Evolutionary conservation across 2,329 filamentous ascomycete species (phyloP), one percentile per base, ranked within the genome.

Genomic region (Lecanicillium sp.): DNA sequence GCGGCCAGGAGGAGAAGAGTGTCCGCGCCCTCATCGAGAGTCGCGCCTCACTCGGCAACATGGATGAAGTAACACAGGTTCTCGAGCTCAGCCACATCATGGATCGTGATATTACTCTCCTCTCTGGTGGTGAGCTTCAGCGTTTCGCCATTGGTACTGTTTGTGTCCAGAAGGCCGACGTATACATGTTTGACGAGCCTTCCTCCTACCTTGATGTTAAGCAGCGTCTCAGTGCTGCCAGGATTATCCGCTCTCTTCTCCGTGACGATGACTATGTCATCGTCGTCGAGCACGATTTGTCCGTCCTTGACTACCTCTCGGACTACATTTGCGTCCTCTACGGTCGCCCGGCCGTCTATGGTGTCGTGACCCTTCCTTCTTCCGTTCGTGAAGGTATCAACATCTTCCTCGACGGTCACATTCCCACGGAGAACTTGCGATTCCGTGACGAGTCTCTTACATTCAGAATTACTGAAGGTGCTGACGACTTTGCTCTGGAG

Each of bases 181-280:
- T 94, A 9, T 98, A 98, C 74, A 96, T 98, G 92, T 98, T 98
- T 56, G 92, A 98, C 64, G 92, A 98, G 70, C 94, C 94, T 14
- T 96, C 90, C 29, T 98, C 92, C 28, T 98, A 95, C 65, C 78
- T 98, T 42, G 94, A 98, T 83, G 92, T 98, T 59, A 96, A 96
- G 76, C 92, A 98, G 68, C 85, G 92, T 81, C 71, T 98, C 50
- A 85, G 83, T 51, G 92, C 94, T 46, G 90, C 87, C 52, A 79
- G 83, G 52, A 85, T 94, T 51, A 96, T 98, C 54, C 88, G 92
- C 49, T 89, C 86, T 47, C 79, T 98, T 35, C 77, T 95, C 39
- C 78, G 85, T 34, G 79, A 87, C 33, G 78, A 95, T 53, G 86
- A 94, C 68, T 98, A 96, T 59, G 85, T 98, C 55, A 96, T 98